Conservation (phyloP, 345 rosid genomes). For the Raphanus raphanistrum region DNA sequence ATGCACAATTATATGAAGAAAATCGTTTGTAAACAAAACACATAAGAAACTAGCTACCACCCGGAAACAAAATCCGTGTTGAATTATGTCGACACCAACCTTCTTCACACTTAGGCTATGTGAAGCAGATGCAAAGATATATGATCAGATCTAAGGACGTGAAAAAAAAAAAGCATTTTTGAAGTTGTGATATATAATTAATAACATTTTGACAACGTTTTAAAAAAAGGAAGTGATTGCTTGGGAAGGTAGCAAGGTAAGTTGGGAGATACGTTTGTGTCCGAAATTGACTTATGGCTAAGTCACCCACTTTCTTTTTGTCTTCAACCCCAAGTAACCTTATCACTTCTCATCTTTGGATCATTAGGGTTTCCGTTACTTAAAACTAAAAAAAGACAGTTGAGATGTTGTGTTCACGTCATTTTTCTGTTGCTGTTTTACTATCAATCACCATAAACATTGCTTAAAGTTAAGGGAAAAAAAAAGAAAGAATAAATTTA, state of each 20-base stretch:
- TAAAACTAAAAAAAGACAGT: constrained; percentile 27
- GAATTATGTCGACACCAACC: neutral
- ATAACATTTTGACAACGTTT: neutral
- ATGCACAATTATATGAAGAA: neutral
- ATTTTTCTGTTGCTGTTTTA: constrained; percentile 32
- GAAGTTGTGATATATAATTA: neutral
- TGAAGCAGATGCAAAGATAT: neutral
- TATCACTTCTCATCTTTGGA: constrained; percentile 20
- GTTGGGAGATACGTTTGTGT: constrained; percentile 35
- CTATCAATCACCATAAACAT: constrained; percentile 40
- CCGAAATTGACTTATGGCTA: constrained; percentile 33
- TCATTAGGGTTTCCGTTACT: constrained; percentile 27
- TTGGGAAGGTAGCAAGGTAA: constrained; percentile 16
- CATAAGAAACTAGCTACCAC: neutral
- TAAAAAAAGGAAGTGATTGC: neutral
- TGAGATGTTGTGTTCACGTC: constrained; percentile 55
- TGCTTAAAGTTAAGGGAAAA: constrained; percentile 70
- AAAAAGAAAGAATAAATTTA: constrained; percentile 33
- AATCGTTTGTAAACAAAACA: neutral
- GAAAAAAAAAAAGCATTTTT: neutral
- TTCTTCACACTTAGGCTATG: neutral
- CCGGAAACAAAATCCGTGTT: neutral
- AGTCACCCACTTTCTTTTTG: constrained; percentile 15
- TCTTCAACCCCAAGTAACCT: constrained; percentile 32
- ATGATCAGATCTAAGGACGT: neutral